phyloP scores from a whole-genome alignment of 768 basidiomycete genomes.

The Mycena kentingensis region DNA sequence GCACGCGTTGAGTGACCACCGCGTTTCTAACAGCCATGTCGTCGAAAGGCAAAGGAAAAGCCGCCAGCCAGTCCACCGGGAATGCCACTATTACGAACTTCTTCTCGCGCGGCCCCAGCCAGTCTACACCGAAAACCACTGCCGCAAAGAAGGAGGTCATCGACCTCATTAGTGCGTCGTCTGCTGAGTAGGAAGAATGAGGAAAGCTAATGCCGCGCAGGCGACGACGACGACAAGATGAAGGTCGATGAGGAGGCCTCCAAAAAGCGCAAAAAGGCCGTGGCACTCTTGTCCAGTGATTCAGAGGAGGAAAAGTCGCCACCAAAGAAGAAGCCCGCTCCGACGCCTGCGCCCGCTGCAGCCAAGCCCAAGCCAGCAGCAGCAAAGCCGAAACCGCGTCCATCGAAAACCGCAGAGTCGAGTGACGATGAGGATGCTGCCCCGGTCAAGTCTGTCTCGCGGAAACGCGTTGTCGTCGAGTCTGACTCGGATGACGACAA shows the following conservation, averaged over 20 bases:
- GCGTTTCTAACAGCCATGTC: constrained; percentile 26
- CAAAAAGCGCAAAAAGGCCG: constrained; percentile 36
- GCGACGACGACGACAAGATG: constrained; percentile 27
- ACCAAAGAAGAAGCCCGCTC: constrained; percentile 26
- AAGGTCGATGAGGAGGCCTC: constrained; percentile 18
- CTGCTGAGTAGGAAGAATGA: neutral
- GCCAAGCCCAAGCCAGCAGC: too few species aligned
- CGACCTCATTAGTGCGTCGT: constrained; percentile 31
- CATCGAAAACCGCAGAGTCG: neutral
- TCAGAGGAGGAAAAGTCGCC: constrained; percentile 40
- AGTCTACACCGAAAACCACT: too few species aligned
- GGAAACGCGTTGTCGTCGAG: constrained; percentile 2
- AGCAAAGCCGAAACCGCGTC: constrained; percentile 5
- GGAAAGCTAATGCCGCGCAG: neutral
- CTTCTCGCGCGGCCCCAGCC: too few species aligned
- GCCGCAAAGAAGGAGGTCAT: constrained; percentile 25
- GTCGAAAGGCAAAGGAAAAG: constrained; percentile 22
- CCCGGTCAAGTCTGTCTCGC: neutral
- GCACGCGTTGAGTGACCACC: constrained; percentile 5
- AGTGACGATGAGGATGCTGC: neutral
- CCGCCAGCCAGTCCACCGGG: too few species aligned
- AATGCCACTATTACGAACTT: too few species aligned
- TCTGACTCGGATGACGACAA: constrained; percentile 18
- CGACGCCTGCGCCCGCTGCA: too few species aligned
- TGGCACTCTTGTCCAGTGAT: constrained; percentile 39